Base-by-base conservation (phyloP, 768 basidiomycete genomes). In the Rhizopogon sp. region DNA sequence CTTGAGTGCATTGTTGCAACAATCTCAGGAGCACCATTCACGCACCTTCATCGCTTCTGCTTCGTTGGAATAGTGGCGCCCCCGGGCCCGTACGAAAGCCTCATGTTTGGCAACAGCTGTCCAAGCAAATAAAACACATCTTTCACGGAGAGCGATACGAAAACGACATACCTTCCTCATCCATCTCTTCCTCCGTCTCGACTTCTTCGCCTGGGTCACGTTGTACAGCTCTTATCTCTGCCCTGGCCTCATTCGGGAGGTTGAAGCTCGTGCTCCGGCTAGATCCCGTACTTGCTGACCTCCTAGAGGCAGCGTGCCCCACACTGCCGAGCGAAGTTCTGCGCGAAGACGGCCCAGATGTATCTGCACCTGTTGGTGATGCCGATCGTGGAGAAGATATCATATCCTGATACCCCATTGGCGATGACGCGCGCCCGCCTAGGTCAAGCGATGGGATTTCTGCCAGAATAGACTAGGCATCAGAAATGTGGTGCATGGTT, bases 21-120 rank as follows among this genome's bases (percentile, higher is more conserved):
- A 47, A 39, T 14, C 40, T 5, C 8, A 5, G 39, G 45, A 39
- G 35, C 17, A 11, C 29, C n/a, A 55, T 3, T 16, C 28, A 46
- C 69, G 44, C 70, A 87, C 90, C 83, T 93, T 93, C 92, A 94
- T 93, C 16, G 90, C 92, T 66, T 93, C 88, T 1, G 89, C 92
- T 66, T 94, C 92, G 50, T 93, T 93, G 5, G 90, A 92, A 62
- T 93, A 93, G 64, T 93, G 92, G 53, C 88, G 77, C 52, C 87
- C 88, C 22, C 91, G 80, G 22, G 90, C 90, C 60, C 82, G 81
- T 33, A 92, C 76, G 63, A 93, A 93, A 22, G 77, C 91, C 13
- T 85, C 88, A 62, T 90, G 91, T 71, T 90, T 92, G 39, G 80
- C 85, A 45, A 84, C 85, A 56, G 90, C 91, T 93, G 59, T 41